These are phyloP conservation scores for Citrus cavaleriei DNA, from an alignment of 345 rosid species.

Conservation along the genomic window DNA sequence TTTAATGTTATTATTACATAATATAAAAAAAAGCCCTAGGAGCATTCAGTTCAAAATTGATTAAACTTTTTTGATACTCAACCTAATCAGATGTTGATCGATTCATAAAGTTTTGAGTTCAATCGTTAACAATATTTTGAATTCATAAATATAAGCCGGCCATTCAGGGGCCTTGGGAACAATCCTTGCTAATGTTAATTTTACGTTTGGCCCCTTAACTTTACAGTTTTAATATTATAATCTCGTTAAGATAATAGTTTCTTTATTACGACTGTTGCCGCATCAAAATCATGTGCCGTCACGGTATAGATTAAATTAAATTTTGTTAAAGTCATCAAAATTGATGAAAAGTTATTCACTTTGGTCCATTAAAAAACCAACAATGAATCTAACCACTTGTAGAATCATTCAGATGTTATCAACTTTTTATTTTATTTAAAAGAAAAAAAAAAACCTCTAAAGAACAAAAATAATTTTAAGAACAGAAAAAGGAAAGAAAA, in stretches of 20 bases:
- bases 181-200: no score
- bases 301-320: no score
- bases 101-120: neutral
- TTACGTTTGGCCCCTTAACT: no score
- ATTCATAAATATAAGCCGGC: neutral
- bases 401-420: neutral
- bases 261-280: no score
- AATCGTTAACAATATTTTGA: neutral
- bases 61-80: neutral
- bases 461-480: no score
- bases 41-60: neutral
- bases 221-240: no score
- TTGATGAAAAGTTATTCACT: neutral
- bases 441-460: no score
- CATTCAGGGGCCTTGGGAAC: no score
- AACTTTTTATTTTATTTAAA: no score
- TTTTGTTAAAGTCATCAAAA: neutral
- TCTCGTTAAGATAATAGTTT: no score
- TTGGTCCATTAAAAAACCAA: neutral
- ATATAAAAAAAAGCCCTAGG: neutral
- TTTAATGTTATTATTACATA: neutral
- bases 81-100: neutral
- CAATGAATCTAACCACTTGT: neutral
- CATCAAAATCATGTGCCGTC: no score
- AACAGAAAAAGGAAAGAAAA: neutral